Base-by-base conservation (phyloP, 495 filamentous ascomycete species). In the Talaromyces proteolyticus region DNA sequence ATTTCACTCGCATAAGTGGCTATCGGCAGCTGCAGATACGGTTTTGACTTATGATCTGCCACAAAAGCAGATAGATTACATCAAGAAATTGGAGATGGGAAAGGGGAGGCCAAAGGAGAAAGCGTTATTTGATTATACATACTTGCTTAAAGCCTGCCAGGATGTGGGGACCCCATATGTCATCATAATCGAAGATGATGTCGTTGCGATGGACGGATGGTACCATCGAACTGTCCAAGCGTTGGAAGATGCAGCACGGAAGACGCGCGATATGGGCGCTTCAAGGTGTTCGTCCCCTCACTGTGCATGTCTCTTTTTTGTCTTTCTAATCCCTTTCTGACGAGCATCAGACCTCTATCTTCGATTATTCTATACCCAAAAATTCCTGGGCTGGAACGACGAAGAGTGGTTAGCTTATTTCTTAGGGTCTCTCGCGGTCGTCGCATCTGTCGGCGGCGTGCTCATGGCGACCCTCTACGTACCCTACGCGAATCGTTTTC, bases 331-430 rank as follows among this genome's bases (percentile, higher is more conserved):
- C 36, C 19, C 5, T 10, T 21, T 3, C 14, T 44, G 43, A 34
- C 18, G 21, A 29, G 17, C 6, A 22, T 5, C 22, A 62, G 54
- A 65, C 64, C 59, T 81, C 0, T 82, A 80, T 52, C 65, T 84
- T 2, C 74, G 79, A 2, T 66, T 82, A 3, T 84, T 84, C 60
- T 79, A 80, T 51, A 75, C 72, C 6, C 75, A 80, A 53, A 59
- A 68, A 17, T 66, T 72, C 21, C 62, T 77, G 6, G 75, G 77
- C 36, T 80, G 75, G 75, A 77, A 78, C 50, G 65, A 61, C 11
- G 75, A 80, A 51, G 65, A 74, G 29, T 76, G 70, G 72, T 59
- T 47, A 0, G 58, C 48, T 19, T 77, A 78, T 42, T 54, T 71
- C 8, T 45, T 55, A 6, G 61, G 50, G 22, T 65, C 62, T 19